These are phyloP conservation scores for Solanum pinnatisectum DNA, from an alignment of 257 asterid genomes.

Conservation along the genomic window DNA sequence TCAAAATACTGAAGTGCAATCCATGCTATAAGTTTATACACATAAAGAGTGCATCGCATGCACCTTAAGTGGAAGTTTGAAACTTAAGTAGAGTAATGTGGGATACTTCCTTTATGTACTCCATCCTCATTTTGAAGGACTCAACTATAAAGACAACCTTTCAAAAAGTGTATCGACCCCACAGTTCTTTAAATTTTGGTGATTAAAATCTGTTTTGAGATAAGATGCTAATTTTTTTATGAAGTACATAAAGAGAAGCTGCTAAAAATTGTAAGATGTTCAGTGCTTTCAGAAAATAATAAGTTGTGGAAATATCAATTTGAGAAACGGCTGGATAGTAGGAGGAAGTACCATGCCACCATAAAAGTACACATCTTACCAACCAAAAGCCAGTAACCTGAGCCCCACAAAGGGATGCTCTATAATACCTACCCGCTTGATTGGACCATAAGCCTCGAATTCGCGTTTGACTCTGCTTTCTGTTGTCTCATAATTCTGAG, in stretches of 20 bases:
- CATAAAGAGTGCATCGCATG: background rate
- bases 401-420: slow-evolving; percentile 55
- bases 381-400: slow-evolving; percentile 61
- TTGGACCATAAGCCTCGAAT: slow-evolving; percentile 97
- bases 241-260: background rate
- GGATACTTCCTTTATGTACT: background rate
- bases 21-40: background rate
- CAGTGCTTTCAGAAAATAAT: background rate
- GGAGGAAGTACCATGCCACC: slow-evolving; percentile 8
- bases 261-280: background rate
- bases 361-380: slow-evolving; percentile 61
- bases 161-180: background rate
- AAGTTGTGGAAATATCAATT: background rate
- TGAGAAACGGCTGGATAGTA: background rate
- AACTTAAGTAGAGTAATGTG: background rate
- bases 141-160: background rate
- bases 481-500: slow-evolving; percentile 84
- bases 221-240: background rate
- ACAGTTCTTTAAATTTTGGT: background rate
- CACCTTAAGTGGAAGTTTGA: background rate
- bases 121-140: background rate
- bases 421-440: slow-evolving; percentile 98
- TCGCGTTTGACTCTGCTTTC: slow-evolving; percentile 96
- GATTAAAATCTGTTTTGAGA: background rate
- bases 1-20: background rate